Conservation (phyloP, 208 protist species). For the Crithidia expoeki region DNA sequence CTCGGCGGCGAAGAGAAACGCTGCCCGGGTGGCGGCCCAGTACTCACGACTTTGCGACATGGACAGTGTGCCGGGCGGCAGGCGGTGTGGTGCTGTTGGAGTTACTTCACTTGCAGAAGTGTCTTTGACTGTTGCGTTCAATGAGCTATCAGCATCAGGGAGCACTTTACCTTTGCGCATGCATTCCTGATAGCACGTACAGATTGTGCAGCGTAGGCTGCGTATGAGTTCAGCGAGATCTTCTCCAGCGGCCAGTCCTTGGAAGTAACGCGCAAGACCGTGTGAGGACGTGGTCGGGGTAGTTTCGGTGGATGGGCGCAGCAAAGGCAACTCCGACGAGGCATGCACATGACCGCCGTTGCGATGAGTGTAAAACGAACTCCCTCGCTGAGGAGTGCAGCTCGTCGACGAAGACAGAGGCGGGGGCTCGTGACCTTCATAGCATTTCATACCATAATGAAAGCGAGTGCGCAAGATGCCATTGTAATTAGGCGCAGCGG, state of each 20-base stretch:
- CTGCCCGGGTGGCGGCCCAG: constrained; percentile 35
- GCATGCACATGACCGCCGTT: neutral
- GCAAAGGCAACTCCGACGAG: neutral
- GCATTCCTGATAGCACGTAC: constrained; percentile 33
- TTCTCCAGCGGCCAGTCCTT: constrained; percentile 48
- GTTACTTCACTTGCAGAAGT: no score
- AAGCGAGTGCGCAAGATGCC: no score
- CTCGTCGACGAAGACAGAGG: neutral
- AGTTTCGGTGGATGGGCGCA: neutral
- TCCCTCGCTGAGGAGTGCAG: neutral
- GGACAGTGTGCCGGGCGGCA: constrained; percentile 4
- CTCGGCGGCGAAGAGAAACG: constrained; percentile 73
- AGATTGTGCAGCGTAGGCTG: constrained; percentile 29
- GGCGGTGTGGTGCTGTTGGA: neutral
- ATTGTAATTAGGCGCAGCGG: no score
- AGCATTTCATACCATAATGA: constrained; percentile 3
- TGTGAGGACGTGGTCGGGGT: neutral
- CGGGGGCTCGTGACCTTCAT: neutral
- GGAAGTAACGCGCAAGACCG: constrained; percentile 35
- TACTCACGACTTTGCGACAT: constrained; percentile 14
- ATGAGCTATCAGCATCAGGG: no score
- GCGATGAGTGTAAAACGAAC: neutral
- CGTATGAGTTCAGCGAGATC: constrained; percentile 41
- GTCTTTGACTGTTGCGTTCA: no score
- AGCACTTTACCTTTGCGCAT: neutral